These are phyloP conservation scores for Talaromyces sp. DNA, from an alignment of 2,329 filamentous ascomycete genomes.

Conservation along the genomic window DNA sequence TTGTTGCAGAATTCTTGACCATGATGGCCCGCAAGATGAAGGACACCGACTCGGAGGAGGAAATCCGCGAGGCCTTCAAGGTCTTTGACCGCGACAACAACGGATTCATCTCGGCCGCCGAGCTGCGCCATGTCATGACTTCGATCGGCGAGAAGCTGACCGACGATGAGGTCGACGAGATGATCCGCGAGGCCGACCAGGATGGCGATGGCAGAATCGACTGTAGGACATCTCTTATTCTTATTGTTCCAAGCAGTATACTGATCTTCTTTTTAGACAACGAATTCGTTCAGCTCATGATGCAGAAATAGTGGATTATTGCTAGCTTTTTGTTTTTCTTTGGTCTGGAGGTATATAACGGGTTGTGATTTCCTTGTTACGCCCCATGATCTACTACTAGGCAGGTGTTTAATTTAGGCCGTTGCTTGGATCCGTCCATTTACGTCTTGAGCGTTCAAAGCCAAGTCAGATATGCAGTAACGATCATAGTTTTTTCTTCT, in stretches of 20 bases:
- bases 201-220: constrained; percentile 84
- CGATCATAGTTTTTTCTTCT: background rate
- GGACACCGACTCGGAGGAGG: constrained; percentile 85
- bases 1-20: constrained; percentile 67
- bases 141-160: constrained; percentile 88
- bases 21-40: constrained; percentile 97
- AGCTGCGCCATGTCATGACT: constrained; percentile 86
- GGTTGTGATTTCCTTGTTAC: constrained; percentile 5
- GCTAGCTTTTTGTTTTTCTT: constrained; percentile 18
- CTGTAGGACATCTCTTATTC: constrained; percentile 51
- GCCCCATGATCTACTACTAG: constrained; percentile 1
- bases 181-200: constrained; percentile 88
- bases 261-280: constrained; percentile 58
- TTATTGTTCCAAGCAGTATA: background rate
- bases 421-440: constrained; percentile 1
- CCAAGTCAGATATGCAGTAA: background rate
- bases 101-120: constrained; percentile 82
- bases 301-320: constrained; percentile 68
- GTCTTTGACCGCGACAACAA: constrained; percentile 89
- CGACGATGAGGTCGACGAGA: constrained; percentile 86
- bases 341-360: constrained; percentile 9
- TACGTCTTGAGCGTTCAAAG: background rate
- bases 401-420: constrained; percentile 2
- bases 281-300: constrained; percentile 91
- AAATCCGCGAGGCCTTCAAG: constrained; percentile 86